A percentile compares a stretch with the other conserved stretches of the same genome.
These are phyloP conservation scores for Prinsepia uniflora DNA, from an alignment of 306 rosid genomes.

Conservation along the genomic window DNA sequence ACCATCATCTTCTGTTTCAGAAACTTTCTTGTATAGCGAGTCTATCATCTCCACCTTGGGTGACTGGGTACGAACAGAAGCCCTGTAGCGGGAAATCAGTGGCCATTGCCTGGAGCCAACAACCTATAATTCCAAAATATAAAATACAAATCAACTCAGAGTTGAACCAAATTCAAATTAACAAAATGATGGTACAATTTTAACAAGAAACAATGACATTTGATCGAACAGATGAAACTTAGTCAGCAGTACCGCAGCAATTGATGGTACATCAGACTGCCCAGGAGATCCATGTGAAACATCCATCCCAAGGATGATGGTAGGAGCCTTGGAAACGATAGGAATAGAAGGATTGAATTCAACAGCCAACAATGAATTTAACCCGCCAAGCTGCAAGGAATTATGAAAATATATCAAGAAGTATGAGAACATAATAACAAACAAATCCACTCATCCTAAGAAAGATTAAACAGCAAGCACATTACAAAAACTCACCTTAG, in stretches of 20 bases:
- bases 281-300: conserved; percentile 97
- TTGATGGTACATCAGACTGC: conserved; percentile 81
- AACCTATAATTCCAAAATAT: conserved; percentile 39
- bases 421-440: background rate
- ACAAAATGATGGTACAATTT: background rate
- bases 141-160: background rate
- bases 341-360: conserved; percentile 70
- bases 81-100: conserved; percentile 75
- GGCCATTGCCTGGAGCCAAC: conserved; percentile 96
- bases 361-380: conserved; percentile 66
- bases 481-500: conserved; percentile 51
- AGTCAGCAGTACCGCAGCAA: conserved; percentile 60
- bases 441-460: background rate
- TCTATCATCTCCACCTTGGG: conserved; percentile 89
- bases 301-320: conserved; percentile 90
- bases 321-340: conserved; percentile 66
- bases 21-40: conserved; percentile 56
- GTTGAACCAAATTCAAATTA: background rate
- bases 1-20: conserved; percentile 74
- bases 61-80: conserved; percentile 82
- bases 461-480: background rate
- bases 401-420: background rate
- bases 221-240: background rate
- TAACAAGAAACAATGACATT: background rate
- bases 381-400: conserved; percentile 80